Base-by-base conservation (phyloP, 2,329 filamentous ascomycete genomes). In the Aureobasidium sp. region DNA sequence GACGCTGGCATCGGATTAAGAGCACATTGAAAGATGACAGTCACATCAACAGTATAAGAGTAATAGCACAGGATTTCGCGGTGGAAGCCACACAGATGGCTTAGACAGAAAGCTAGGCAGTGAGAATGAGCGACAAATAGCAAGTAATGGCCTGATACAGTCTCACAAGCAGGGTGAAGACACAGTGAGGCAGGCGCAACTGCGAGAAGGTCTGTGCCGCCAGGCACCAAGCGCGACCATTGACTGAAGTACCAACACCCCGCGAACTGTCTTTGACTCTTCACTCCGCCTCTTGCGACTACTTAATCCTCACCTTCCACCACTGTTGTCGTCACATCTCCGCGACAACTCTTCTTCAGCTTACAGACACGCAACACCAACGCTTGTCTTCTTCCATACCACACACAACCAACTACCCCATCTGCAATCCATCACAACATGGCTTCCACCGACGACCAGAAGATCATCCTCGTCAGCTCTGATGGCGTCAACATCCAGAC, bases 401-500 rank as follows among this genome's bases (percentile, higher is more conserved):
- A 60, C 47, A 39, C 44, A 29, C 26, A 17, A 48, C 53, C 62
- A 61, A 24, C 46, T 44, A 56, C 37, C 56, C 41, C 51, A 64
- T 41, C 63, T 32, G 67, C 59, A 34, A 59, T 39, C 37, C 53
- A 53, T 37, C 47, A 57, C 67, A 68, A 29, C 66, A 75, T 75
- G 73, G 69, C 72, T 64, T 65, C 69, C 64, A 64, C 67, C 56
- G 70, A 69, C 56, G 67, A 72, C 17, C 70, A 73, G 67, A 71
- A 66, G 61, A 73, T 81, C 67, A 75, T 72, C 66, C 74, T 81
- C 32, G 75, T 75, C 66, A 77, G 75, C 65, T 77, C 74, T 63
- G 79, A 81, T 68, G 75, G 75, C 64, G 71, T 76, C 67, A 73
- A 76, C 66, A 74, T 81, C 66, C 63, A 67, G 26, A 77, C 78